A percentile compares a stretch with the other conserved stretches of the same genome.
Conservation (phyloP, 495 filamentous ascomycete species). For the Penicillium bovifimosum region DNA sequence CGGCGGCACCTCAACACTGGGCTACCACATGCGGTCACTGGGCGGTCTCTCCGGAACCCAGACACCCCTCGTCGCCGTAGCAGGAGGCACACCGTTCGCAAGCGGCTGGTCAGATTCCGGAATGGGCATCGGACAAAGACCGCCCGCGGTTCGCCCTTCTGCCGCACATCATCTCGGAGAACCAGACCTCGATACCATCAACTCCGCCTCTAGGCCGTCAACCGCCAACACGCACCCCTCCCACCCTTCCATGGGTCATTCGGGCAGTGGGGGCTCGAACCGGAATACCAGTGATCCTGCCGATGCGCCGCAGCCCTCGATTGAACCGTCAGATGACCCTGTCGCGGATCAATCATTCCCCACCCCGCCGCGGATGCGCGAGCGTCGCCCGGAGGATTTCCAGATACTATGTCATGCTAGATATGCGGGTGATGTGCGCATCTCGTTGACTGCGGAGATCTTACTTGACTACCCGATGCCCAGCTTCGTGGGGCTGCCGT, state of each 20-base stretch:
- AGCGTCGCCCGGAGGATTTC: constrained; percentile 55
- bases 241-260: constrained; percentile 28
- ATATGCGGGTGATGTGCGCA: constrained; percentile 76
- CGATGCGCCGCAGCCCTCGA: constrained; percentile 26
- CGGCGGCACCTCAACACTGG: constrained; percentile 79
- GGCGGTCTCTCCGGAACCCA: constrained; percentile 73
- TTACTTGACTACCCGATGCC: constrained; percentile 97
- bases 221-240: constrained; percentile 37
- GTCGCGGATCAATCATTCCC: constrained; percentile 18
- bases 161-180: constrained; percentile 18
- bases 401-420: constrained; percentile 86
- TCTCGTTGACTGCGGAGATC: constrained; percentile 89
- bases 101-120: constrained; percentile 45
- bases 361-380: constrained; percentile 37
- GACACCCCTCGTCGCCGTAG: constrained; percentile 81
- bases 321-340: constrained; percentile 21
- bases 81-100: constrained; percentile 57
- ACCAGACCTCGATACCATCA: constrained; percentile 30
- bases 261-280: constrained; percentile 24
- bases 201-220: constrained; percentile 39
- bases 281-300: constrained; percentile 15
- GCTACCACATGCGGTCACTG: constrained; percentile 78
- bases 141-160: constrained; percentile 11
- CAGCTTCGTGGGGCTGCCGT: constrained; percentile 86
- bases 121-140: constrained; percentile 16